These are phyloP conservation scores for Globisporangium mamillatum DNA, from an alignment of 352 stramenopile genomes.

Conservation along the genomic window DNA sequence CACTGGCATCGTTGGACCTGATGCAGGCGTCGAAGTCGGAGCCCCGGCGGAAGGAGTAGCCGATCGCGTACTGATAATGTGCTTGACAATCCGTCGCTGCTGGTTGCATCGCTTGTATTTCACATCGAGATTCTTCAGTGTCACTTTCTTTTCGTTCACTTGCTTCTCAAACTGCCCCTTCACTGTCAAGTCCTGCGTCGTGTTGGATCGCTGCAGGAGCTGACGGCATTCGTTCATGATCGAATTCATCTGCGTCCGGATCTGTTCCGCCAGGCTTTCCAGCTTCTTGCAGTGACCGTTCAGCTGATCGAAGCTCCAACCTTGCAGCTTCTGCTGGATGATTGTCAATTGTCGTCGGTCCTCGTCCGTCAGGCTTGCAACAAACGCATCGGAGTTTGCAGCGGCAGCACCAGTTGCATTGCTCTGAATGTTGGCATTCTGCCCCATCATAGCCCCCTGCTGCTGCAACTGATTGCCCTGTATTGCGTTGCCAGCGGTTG, in stretches of 20 bases:
- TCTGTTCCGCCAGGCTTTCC: conserved; percentile 76
- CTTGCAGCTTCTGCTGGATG: conserved; percentile 70
- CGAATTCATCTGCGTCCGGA: conserved; percentile 73
- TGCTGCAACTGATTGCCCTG: conserved; percentile 7
- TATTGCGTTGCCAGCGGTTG: background rate
- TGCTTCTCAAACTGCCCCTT: conserved; percentile 66
- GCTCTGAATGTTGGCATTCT: background rate
- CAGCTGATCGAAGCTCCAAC: conserved; percentile 69
- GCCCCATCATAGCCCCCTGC: background rate
- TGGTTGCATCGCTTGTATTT: conserved; percentile 80
- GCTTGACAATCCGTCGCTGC: conserved; percentile 79
- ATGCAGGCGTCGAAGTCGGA: background rate
- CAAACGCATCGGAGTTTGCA: conserved; percentile 19
- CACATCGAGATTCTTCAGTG: conserved; percentile 72
- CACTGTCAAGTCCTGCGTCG: conserved; percentile 57
- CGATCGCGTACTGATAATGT: conserved; percentile 60
- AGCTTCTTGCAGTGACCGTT: conserved; percentile 80
- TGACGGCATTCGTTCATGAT: conserved; percentile 84
- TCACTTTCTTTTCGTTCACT: conserved; percentile 66
- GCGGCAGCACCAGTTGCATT: background rate
- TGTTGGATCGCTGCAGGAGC: conserved; percentile 71
- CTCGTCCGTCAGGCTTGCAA: conserved; percentile 56
- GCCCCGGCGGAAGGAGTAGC: background rate
- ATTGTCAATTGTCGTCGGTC: conserved; percentile 67
- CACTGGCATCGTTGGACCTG: background rate